Conservation (phyloP, 2,329 filamentous ascomycete species). For the Nannizziopsis barbatae region DNA sequence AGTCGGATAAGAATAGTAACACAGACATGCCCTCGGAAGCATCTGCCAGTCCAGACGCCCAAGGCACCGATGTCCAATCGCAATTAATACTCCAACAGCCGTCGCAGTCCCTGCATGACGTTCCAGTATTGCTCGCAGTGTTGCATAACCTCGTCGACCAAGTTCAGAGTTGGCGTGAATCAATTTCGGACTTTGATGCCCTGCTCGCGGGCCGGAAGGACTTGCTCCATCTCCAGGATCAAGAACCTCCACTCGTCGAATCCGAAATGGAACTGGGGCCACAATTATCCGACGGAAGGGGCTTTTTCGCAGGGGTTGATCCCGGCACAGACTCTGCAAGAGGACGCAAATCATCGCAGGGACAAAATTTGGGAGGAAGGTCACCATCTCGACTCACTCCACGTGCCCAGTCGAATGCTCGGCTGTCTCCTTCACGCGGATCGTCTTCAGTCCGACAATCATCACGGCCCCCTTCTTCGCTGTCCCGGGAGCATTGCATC, state of each 20-base stretch:
- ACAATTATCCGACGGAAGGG: conserved; percentile 14
- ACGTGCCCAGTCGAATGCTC: conserved; percentile 15
- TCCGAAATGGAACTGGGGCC: neutral
- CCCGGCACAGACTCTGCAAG: conserved; percentile 18
- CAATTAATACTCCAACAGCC: conserved; percentile 34
- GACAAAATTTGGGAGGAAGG: conserved; percentile 12
- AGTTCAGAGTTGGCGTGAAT: conserved; percentile 49
- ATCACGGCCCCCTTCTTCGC: too few relatives aligned
- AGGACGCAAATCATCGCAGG: conserved; percentile 18
- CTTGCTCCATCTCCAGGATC: conserved; percentile 22
- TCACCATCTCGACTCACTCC: conserved; percentile 11
- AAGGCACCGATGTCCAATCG: conserved; percentile 20
- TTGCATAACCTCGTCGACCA: conserved; percentile 53
- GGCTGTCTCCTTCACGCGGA: conserved; percentile 17
- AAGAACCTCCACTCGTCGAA: neutral
- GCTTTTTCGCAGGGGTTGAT: conserved; percentile 1
- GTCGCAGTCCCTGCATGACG: conserved; percentile 39
- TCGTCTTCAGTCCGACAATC: conserved; percentile 38
- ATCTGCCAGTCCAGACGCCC: neutral
- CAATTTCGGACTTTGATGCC: conserved; percentile 61
- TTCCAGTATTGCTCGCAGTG: conserved; percentile 41
- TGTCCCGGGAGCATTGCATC: conserved; percentile 36
- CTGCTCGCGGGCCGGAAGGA: conserved; percentile 51
- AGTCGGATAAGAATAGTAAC: conserved; percentile 30
- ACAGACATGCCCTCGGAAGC: neutral